These are phyloP conservation scores for Cercospora sp. DNA, from an alignment of 2,329 filamentous ascomycete species.

Conservation along the genomic window DNA sequence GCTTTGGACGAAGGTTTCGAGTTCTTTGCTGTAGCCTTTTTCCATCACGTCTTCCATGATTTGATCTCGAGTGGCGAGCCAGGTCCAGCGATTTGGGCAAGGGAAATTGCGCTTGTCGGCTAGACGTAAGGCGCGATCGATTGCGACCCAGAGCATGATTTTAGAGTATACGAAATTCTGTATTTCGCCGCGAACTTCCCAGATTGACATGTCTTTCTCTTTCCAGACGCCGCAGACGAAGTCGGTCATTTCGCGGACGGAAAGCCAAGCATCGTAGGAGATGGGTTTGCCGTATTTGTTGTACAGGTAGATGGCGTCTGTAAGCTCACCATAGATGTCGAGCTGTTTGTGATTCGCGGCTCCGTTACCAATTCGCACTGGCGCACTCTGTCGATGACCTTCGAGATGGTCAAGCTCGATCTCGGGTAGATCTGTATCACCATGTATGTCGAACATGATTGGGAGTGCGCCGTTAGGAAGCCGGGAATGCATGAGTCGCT, in stretches of 20 bases:
- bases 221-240: slow-evolving; percentile 69
- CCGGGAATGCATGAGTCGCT: not conserved
- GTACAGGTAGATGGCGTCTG: not conserved
- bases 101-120: slow-evolving; percentile 66
- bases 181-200: slow-evolving; percentile 74
- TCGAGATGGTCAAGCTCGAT: not conserved
- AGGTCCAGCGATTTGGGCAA: slow-evolving; percentile 50
- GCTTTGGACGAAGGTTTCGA: not conserved
- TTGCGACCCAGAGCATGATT: slow-evolving; percentile 79
- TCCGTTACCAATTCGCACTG: not conserved
- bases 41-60: not conserved
- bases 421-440: not conserved
- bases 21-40: not conserved
- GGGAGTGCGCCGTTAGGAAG: not conserved
- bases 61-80: not conserved
- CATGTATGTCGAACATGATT: not conserved
- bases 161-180: slow-evolving; percentile 82
- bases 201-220: slow-evolving; percentile 70
- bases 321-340: not conserved
- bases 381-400: not conserved
- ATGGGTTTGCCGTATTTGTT: slow-evolving; percentile 54
- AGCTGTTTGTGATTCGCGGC: not conserved
- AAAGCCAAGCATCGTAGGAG: slow-evolving; percentile 74
- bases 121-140: slow-evolving; percentile 38
- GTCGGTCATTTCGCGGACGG: slow-evolving; percentile 67